Evolutionary conservation across 805 yeast genomes (phyloP).

Genomic region (Kluyveromyces siamensis): DNA sequence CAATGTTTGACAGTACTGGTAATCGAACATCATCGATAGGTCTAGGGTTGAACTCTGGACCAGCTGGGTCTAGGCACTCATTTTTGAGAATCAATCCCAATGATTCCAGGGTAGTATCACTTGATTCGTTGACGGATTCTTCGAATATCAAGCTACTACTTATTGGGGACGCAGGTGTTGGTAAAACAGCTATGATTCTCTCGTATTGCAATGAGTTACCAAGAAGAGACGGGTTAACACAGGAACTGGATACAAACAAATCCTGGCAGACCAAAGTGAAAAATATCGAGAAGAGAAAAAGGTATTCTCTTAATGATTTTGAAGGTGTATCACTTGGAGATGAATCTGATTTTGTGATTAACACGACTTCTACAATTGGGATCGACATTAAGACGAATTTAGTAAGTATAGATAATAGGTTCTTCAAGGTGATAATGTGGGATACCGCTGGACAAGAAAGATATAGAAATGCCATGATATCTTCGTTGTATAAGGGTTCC

Average conservation of each 20-base stretch:
- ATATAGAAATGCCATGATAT: conserved; percentile 36
- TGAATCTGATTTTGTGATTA: conserved; percentile 17
- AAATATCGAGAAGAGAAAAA: conserved; percentile 15
- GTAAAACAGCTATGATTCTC: conserved; percentile 38
- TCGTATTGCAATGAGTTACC: conserved; percentile 33
- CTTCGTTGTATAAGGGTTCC: conserved; percentile 38
- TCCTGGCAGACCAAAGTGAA: conserved; percentile 6
- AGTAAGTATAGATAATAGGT: conserved; percentile 35
- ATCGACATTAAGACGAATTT: conserved; percentile 38
- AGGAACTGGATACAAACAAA: conserved; percentile 8
- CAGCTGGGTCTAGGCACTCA: conserved; percentile 1
- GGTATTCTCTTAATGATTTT: conserved; percentile 27
- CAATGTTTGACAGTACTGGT: background rate
- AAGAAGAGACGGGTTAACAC: conserved; percentile 11
- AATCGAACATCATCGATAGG: background rate
- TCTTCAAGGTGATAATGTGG: conserved; percentile 39
- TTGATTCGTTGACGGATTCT: conserved; percentile 8
- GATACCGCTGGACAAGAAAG: conserved; percentile 47
- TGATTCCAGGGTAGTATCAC: conserved; percentile 5
- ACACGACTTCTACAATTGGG: conserved; percentile 37
- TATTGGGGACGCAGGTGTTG: conserved; percentile 41
- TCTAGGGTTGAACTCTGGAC: background rate
- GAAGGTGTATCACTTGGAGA: conserved; percentile 13
- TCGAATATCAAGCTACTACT: conserved; percentile 31
- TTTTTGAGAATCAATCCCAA: conserved; percentile 5